These are phyloP conservation scores for Cutaneotrichosporon dermatis DNA, from an alignment of 1,284 basidiomycete species.

Conservation along the genomic window DNA sequence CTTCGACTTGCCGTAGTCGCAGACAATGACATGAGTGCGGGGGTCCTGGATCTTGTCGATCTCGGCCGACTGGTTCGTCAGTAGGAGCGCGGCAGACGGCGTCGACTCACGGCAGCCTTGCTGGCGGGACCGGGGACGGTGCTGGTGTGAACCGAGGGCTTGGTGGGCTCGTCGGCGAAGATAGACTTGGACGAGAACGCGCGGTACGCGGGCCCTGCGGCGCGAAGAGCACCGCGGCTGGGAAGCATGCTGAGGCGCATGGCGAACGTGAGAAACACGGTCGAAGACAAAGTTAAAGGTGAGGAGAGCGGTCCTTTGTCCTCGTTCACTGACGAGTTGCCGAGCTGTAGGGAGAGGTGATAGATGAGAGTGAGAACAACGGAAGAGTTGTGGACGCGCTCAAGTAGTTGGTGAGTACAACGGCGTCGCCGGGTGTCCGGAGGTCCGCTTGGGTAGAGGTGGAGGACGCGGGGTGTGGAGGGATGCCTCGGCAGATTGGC, in stretches of 20 bases:
- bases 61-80: conserved; percentile 20
- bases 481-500: background rate
- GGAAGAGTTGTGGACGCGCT: background rate
- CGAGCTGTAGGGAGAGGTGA: background rate
- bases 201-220: conserved; percentile 8
- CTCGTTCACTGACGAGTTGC: no score
- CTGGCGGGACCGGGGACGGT: conserved; percentile 29
- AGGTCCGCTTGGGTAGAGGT: no score
- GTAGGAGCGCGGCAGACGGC: no score
- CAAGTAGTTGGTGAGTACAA: background rate
- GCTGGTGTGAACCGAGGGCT: conserved; percentile 20
- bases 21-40: conserved; percentile 23
- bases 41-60: conserved; percentile 28
- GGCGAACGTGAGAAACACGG: background rate
- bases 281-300: background rate
- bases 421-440: no score
- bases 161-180: conserved; percentile 27
- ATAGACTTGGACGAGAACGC: conserved; percentile 27
- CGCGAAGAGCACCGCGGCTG: conserved; percentile 7
- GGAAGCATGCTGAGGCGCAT: conserved; percentile 8
- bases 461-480: no score
- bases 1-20: conserved; percentile 22
- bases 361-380: background rate
- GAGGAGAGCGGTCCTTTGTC: no score
- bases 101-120: conserved; percentile 17